Percentiles rank a stretch among this genome's conserved stretches.
Evolutionary conservation across 2,329 filamentous ascomycete genomes (phyloP).

Genomic region (Trichoderma polysporum): DNA sequence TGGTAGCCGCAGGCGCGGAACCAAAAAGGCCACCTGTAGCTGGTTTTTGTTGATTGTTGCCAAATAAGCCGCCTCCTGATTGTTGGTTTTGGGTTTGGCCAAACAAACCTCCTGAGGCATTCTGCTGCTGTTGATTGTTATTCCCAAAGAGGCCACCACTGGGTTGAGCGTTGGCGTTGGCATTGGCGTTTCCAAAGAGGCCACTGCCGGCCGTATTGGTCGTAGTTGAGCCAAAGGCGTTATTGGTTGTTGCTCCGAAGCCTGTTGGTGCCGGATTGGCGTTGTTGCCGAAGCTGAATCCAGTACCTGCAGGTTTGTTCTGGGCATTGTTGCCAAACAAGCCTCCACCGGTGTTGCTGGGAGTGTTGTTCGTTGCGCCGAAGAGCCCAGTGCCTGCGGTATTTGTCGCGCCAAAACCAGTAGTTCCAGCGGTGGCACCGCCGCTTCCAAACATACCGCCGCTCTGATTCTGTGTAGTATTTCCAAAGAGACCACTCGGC

Average conservation of each 20-base stretch:
- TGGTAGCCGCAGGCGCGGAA: slow-evolving; percentile 27
- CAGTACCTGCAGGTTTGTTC: slow-evolving; percentile 35
- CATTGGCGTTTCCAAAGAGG: slow-evolving; percentile 41
- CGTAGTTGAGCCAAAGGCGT: slow-evolving; percentile 39
- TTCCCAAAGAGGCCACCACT: slow-evolving; percentile 45
- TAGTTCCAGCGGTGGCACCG: slow-evolving; percentile 29
- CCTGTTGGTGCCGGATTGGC: slow-evolving; percentile 29
- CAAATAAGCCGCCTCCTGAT: slow-evolving; percentile 46
- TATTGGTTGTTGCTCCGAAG: slow-evolving; percentile 32
- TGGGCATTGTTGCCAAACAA: slow-evolving; percentile 46
- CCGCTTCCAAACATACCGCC: slow-evolving; percentile 43
- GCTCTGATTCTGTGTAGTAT: slow-evolving; percentile 26
- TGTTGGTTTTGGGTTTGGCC: slow-evolving; percentile 36
- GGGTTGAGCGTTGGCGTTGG: slow-evolving; percentile 27
- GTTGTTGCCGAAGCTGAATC: slow-evolving; percentile 47
- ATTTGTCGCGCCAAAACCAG: slow-evolving; percentile 40
- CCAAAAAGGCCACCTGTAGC: slow-evolving; percentile 41
- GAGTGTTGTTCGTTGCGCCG: slow-evolving; percentile 30
- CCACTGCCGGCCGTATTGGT: slow-evolving; percentile 29
- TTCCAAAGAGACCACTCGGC: slow-evolving; percentile 41
- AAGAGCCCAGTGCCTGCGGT: slow-evolving; percentile 35
- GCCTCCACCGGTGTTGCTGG: slow-evolving; percentile 31
- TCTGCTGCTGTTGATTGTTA: slow-evolving; percentile 35
- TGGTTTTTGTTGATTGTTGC: slow-evolving; percentile 43
- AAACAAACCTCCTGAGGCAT: slow-evolving; percentile 35